phyloP scores from a whole-genome alignment of 768 basidiomycete species.

The Rhizopogon vulgaris region DNA sequence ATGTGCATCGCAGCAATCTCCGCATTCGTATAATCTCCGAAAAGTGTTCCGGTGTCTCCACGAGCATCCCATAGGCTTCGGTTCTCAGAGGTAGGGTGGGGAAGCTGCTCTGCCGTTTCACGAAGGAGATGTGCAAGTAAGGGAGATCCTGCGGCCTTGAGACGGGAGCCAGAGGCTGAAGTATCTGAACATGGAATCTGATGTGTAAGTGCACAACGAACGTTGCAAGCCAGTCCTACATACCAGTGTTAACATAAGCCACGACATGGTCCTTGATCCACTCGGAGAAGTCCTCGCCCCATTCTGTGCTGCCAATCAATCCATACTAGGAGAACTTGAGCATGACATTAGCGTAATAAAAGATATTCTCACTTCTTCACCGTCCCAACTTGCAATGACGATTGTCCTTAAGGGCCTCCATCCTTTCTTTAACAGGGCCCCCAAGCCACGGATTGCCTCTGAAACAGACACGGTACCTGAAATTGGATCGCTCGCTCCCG shows the following conservation, averaged over 20 bases:
- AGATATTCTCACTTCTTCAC: slow-evolving; percentile 44
- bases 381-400: slow-evolving; percentile 71
- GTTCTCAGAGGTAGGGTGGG: slow-evolving; percentile 61
- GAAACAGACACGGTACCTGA: slow-evolving; percentile 76
- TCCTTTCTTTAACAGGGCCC: slow-evolving; percentile 56
- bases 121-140: slow-evolving; percentile 76
- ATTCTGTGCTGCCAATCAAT: slow-evolving; percentile 58
- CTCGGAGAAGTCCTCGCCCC: slow-evolving; percentile 58
- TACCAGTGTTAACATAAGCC: slow-evolving; percentile 58
- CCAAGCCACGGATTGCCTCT: slow-evolving; percentile 74
- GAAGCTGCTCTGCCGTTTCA: slow-evolving; percentile 58
- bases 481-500: slow-evolving; percentile 75
- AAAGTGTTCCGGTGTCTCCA: slow-evolving; percentile 42
- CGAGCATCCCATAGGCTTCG: slow-evolving; percentile 78
- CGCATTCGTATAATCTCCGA: slow-evolving; percentile 25
- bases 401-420: slow-evolving; percentile 84
- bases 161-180: slow-evolving; percentile 46
- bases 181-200: slow-evolving; percentile 25
- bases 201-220: background rate
- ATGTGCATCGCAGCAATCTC: slow-evolving; percentile 23
- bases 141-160: slow-evolving; percentile 59
- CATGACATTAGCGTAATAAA: background rate
- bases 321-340: slow-evolving; percentile 31
- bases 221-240: background rate
- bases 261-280: slow-evolving; percentile 54